These are phyloP conservation scores for Lophiostoma macrostomum DNA, from an alignment of 495 filamentous ascomycete genomes.

Conservation along the genomic window DNA sequence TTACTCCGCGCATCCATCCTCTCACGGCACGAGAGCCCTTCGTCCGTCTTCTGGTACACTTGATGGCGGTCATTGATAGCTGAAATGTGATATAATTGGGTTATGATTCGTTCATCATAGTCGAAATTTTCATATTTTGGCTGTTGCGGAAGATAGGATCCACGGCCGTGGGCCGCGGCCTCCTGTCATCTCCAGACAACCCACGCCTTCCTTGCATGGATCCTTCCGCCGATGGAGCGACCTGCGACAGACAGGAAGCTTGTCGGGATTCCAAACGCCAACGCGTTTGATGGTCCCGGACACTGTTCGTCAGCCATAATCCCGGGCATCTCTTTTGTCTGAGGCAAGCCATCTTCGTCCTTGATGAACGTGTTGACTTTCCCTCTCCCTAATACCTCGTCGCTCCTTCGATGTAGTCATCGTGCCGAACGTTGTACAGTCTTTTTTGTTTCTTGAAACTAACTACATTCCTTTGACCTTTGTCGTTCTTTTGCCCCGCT, in stretches of 20 bases:
- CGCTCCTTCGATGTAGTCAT: not conserved
- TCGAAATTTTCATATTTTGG: not conserved
- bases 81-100: not conserved
- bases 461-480: not conserved
- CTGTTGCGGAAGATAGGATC: not conserved
- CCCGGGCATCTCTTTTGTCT: constrained; percentile 4
- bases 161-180: not conserved
- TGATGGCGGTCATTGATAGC: no score
- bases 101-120: constrained; percentile 5
- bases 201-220: constrained; percentile 15
- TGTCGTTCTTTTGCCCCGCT: not conserved
- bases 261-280: constrained; percentile 21
- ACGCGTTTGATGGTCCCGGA: constrained; percentile 23
- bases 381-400: not conserved
- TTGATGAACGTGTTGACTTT: not conserved
- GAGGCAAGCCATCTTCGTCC: constrained; percentile 11
- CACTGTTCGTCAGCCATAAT: constrained; percentile 11
- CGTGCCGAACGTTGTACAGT: not conserved
- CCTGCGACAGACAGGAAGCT: constrained; percentile 22
- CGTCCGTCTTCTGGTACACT: not conserved
- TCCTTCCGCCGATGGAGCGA: constrained; percentile 2
- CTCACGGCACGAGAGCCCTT: no score
- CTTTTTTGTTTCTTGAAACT: not conserved
- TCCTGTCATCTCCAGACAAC: constrained; percentile 16
- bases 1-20: no score